These are phyloP conservation scores for Aspergillus pseudotamarii DNA, from an alignment of 2,329 filamentous ascomycete genomes.

Conservation along the genomic window DNA sequence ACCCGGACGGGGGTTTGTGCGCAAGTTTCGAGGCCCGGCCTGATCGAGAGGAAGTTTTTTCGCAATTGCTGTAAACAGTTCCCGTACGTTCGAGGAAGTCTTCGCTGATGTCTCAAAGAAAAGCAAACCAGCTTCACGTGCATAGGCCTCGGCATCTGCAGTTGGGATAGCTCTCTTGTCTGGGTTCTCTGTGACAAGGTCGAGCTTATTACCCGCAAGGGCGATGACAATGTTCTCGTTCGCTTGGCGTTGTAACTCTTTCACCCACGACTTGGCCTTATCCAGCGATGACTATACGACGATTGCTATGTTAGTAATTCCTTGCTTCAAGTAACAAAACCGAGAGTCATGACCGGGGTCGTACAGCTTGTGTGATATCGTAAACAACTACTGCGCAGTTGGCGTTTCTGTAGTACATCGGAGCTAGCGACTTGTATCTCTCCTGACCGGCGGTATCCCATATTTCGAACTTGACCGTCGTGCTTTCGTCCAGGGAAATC, in stretches of 20 bases:
- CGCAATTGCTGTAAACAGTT: constrained; percentile 95
- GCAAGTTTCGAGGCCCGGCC: constrained; percentile 84
- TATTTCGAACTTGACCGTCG: constrained; percentile 99
- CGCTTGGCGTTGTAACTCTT: constrained; percentile 96
- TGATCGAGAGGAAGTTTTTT: constrained; percentile 98
- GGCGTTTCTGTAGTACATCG: constrained; percentile 99
- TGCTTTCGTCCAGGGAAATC: constrained; percentile 95
- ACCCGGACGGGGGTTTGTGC: constrained; percentile 64
- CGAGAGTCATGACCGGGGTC: constrained; percentile 36
- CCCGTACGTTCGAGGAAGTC: constrained; percentile 92
- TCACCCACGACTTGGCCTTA: constrained; percentile 99
- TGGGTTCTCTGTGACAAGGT: constrained; percentile 89
- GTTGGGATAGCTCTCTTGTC: constrained; percentile 92
- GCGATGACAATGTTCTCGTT: constrained; percentile 99
- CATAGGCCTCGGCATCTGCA: constrained; percentile 92
- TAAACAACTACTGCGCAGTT: constrained; percentile 99
- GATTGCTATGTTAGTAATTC: constrained; percentile 19
- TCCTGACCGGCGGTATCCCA: constrained; percentile 99
- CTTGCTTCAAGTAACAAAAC: background rate
- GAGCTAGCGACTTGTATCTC: constrained; percentile 96
- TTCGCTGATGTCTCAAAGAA: constrained; percentile 99
- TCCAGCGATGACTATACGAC: constrained; percentile 80
- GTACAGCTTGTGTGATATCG: constrained; percentile 97
- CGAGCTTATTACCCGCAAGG: constrained; percentile 95
- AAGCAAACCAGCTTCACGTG: constrained; percentile 85